Percentiles rank a stretch among this genome's conserved stretches.
phyloP scores from a whole-genome alignment of 768 basidiomycete genomes.

The Rhizopogon vinicolor region DNA sequence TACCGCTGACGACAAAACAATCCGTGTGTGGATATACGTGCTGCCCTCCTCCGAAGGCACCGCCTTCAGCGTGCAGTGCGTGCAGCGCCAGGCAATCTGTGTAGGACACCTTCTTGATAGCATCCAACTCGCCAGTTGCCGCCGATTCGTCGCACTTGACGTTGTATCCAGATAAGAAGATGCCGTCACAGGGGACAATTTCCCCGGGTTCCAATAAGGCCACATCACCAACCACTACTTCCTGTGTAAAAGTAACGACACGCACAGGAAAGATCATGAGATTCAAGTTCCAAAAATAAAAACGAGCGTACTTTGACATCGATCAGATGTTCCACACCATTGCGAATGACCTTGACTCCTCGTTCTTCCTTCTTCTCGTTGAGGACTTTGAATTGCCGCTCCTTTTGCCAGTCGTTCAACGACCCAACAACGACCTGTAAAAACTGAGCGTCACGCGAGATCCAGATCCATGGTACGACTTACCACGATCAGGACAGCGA shows the following conservation, averaged over 20 bases:
- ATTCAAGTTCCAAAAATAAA: neutral
- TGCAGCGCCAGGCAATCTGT: slow-evolving; percentile 61
- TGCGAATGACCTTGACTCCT: slow-evolving; percentile 76
- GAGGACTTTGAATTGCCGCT: slow-evolving; percentile 87
- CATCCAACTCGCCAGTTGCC: slow-evolving; percentile 95
- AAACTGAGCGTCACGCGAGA: neutral
- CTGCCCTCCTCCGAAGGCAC: slow-evolving; percentile 20
- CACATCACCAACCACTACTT: slow-evolving; percentile 93
- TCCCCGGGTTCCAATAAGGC: slow-evolving; percentile 93
- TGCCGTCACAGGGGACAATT: slow-evolving; percentile 92
- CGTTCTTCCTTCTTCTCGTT: slow-evolving; percentile 97
- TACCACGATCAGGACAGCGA: slow-evolving; percentile 73
- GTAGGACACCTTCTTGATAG: slow-evolving; percentile 84
- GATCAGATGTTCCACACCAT: slow-evolving; percentile 63
- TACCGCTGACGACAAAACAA: slow-evolving; percentile 89
- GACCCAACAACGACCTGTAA: slow-evolving; percentile 82
- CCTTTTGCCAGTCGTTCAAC: slow-evolving; percentile 98
- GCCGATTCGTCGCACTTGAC: slow-evolving; percentile 95
- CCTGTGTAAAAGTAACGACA: slow-evolving; percentile 37
- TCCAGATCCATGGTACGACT: slow-evolving; percentile 15
- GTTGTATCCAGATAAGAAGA: slow-evolving; percentile 90
- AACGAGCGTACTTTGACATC: slow-evolving; percentile 64
- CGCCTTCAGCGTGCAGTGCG: slow-evolving; percentile 20
- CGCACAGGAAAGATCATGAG: slow-evolving; percentile 1
- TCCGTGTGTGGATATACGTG: slow-evolving; percentile 58